phyloP scores from a whole-genome alignment of 306 rosid genomes.

The Calophaca sinica region DNA sequence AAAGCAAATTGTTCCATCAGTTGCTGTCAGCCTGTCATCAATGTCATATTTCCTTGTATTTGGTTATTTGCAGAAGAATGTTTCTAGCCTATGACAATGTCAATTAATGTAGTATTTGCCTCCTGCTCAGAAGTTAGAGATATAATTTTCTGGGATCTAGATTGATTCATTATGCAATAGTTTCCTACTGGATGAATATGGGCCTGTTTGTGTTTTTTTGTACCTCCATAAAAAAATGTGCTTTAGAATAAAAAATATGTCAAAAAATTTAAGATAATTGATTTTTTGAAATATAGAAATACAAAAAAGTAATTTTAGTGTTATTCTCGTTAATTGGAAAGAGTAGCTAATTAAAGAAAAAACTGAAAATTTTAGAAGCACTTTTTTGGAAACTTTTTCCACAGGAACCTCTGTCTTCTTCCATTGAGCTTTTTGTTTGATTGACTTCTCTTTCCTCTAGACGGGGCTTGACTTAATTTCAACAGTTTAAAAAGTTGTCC shows the following conservation, averaged over 20 bases:
- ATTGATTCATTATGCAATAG: not conserved
- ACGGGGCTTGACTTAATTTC: not conserved
- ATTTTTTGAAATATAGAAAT: not conserved
- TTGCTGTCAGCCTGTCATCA: not conserved
- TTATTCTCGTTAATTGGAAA: not conserved
- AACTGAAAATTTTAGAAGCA: not conserved
- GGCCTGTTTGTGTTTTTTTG: not conserved
- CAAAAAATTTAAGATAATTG: constrained; percentile 6
- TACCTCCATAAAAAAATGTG: not conserved
- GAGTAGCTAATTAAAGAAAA: not conserved
- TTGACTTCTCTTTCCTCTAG: constrained; percentile 17
- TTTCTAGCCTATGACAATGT: not conserved
- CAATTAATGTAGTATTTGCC: constrained; percentile 31
- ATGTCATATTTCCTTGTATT: constrained; percentile 30
- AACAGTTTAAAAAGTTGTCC: not conserved
- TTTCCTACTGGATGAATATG: constrained; percentile 18
- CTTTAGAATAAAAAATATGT: not conserved
- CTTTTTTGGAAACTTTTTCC: not conserved
- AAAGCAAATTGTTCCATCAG: not conserved
- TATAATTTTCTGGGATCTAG: constrained; percentile 10
- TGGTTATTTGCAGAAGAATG: not conserved
- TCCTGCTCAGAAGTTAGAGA: not conserved
- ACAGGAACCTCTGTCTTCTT: not conserved
- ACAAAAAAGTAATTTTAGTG: not conserved
- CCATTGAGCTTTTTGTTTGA: constrained; percentile 26